phyloP scores from a whole-genome alignment of 1,284 basidiomycete genomes.

The Clitocybe nebularis region DNA sequence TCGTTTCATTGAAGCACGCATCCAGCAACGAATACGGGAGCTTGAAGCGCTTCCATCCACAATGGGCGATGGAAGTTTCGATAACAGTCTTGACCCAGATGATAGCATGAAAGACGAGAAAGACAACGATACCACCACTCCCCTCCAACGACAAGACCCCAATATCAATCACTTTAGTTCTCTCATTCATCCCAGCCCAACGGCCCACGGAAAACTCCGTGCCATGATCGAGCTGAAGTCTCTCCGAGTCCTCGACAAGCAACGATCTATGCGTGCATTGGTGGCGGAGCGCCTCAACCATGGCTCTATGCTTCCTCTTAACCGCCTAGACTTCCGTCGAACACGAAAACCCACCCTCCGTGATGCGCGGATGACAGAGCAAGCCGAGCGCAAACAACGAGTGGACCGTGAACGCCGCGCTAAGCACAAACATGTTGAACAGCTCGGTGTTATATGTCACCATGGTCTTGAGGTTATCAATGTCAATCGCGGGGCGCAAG shows the following conservation, averaged over 20 bases:
- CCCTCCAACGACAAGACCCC: slow-evolving; percentile 17
- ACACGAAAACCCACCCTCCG: slow-evolving; percentile 85
- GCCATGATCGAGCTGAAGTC: slow-evolving; percentile 94
- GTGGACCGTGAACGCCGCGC: slow-evolving; percentile 90
- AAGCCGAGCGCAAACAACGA: slow-evolving; percentile 89
- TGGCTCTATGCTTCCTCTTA: slow-evolving; percentile 87
- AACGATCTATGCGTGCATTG: slow-evolving; percentile 81
- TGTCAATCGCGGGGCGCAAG: slow-evolving; percentile 61
- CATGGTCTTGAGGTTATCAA: slow-evolving; percentile 80
- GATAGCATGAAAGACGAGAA: slow-evolving; percentile 35
- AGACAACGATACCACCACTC: slow-evolving; percentile 33
- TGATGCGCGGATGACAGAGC: slow-evolving; percentile 89
- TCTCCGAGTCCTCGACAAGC: slow-evolving; percentile 88
- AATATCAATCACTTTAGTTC: slow-evolving; percentile 24
- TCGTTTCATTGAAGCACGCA: slow-evolving; percentile 85
- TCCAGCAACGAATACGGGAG: slow-evolving; percentile 87
- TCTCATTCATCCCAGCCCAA: slow-evolving; percentile 49
- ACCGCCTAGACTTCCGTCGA: slow-evolving; percentile 89
- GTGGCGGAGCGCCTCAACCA: slow-evolving; percentile 88
- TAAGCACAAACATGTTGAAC: slow-evolving; percentile 95
- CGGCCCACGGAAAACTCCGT: slow-evolving; percentile 76
- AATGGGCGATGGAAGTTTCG: slow-evolving; percentile 74
- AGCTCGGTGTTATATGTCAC: slow-evolving; percentile 83
- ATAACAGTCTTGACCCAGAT: slow-evolving; percentile 47
- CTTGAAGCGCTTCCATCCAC: slow-evolving; percentile 83